phyloP scores from a whole-genome alignment of 495 filamentous ascomycete species.

The Daldinia concentrica region DNA sequence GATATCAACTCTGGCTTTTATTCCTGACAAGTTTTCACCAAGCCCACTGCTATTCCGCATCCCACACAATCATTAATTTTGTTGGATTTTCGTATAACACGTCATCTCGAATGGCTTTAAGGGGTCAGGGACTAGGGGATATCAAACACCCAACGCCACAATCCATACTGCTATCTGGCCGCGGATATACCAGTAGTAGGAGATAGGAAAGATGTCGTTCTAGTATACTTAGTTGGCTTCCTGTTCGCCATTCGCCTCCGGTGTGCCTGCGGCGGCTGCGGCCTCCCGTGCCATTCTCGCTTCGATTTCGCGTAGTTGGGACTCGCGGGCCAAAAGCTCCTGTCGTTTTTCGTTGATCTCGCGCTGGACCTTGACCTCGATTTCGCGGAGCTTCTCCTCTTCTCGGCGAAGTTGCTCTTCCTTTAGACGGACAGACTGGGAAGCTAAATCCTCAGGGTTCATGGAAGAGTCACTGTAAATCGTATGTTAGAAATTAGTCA shows the following conservation, averaged over 20 bases:
- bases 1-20: constrained; percentile 46
- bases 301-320: constrained; percentile 93
- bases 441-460: constrained; percentile 97
- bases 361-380: constrained; percentile 98
- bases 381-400: constrained; percentile 99
- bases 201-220: constrained; percentile 37
- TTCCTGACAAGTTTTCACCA: constrained; percentile 49
- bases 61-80: constrained; percentile 44
- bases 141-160: constrained; percentile 50
- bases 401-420: constrained; percentile 98
- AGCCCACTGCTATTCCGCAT: constrained; percentile 38
- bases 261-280: constrained; percentile 50
- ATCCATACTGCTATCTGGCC: constrained; percentile 37
- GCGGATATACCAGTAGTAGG: constrained; percentile 35
- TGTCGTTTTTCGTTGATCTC: constrained; percentile 99
- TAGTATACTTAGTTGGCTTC: constrained; percentile 50
- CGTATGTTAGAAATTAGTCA: constrained; percentile 47
- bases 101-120: constrained; percentile 32
- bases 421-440: constrained; percentile 97
- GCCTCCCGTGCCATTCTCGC: constrained; percentile 67
- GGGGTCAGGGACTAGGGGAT: constrained; percentile 39
- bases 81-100: constrained; percentile 43
- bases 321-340: constrained; percentile 96
- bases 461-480: constrained; percentile 77
- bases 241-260: constrained; percentile 60